Evolutionary conservation across 345 rosid genomes (phyloP).

Genomic region (Barbarea vulgaris): DNA sequence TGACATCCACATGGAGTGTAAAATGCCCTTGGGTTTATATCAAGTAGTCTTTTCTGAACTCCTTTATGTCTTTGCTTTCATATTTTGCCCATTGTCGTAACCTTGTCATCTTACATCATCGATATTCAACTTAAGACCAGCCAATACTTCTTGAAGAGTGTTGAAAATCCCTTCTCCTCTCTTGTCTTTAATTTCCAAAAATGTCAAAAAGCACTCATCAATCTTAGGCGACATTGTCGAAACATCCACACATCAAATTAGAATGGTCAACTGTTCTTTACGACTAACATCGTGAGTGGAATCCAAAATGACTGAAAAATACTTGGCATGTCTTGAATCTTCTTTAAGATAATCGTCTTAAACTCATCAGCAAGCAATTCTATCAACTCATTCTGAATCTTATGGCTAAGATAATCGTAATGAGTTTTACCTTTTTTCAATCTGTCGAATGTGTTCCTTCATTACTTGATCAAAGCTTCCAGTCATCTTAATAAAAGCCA

Average conservation of each 20-base stretch:
- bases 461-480: background rate
- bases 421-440: background rate
- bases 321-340: background rate
- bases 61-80: background rate
- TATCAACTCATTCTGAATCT: background rate
- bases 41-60: background rate
- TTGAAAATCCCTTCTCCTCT: background rate
- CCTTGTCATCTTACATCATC: background rate
- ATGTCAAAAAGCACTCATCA: background rate
- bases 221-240: background rate
- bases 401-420: conserved; percentile 3
- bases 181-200: background rate
- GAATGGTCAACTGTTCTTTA: background rate
- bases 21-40: too few relatives aligned
- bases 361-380: background rate
- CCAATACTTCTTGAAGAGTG: background rate
- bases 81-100: background rate
- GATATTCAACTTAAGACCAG: background rate
- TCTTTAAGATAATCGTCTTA: background rate
- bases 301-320: background rate
- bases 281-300: background rate
- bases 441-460: background rate
- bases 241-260: background rate
- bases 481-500: background rate
- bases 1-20: too few relatives aligned